phyloP scores from a whole-genome alignment of 176 grass and related monocot species.

The Avena eriantha region DNA sequence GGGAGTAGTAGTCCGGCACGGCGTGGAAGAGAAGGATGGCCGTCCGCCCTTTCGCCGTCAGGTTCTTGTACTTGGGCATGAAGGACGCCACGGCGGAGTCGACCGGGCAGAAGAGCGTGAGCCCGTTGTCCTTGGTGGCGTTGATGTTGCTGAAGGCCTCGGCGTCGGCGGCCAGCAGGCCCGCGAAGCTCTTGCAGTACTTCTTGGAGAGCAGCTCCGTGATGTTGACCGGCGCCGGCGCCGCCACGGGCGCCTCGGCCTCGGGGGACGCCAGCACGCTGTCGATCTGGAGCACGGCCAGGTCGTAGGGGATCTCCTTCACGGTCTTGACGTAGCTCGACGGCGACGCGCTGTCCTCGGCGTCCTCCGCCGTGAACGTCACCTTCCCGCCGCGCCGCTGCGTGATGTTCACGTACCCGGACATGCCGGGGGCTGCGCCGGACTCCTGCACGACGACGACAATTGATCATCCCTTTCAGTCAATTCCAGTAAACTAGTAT shows the following conservation, averaged over 20 bases:
- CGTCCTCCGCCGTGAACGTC: constrained; percentile 58
- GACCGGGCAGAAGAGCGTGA: constrained; percentile 76
- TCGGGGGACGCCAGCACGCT: constrained; percentile 56
- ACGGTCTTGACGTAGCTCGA: constrained; percentile 57
- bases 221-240: constrained; percentile 69
- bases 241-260: constrained; percentile 64
- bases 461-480: neutral
- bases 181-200: constrained; percentile 78
- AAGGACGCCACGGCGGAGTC: constrained; percentile 63
- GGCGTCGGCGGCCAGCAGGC: constrained; percentile 53
- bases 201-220: constrained; percentile 81
- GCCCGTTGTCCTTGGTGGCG: constrained; percentile 67
- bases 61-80: constrained; percentile 85
- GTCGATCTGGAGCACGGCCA: constrained; percentile 68
- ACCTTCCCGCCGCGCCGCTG: constrained; percentile 63
- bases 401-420: constrained; percentile 76
- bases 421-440: constrained; percentile 55
- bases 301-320: constrained; percentile 69
- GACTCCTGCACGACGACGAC: constrained; percentile 47
- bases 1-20: constrained; percentile 76
- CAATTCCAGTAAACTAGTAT: neutral
- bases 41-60: constrained; percentile 70
- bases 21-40: constrained; percentile 81
- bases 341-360: constrained; percentile 32
- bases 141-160: constrained; percentile 65